Conservation (phyloP, 495 filamentous ascomycete genomes). For the Pseudevernia furfuracea region DNA sequence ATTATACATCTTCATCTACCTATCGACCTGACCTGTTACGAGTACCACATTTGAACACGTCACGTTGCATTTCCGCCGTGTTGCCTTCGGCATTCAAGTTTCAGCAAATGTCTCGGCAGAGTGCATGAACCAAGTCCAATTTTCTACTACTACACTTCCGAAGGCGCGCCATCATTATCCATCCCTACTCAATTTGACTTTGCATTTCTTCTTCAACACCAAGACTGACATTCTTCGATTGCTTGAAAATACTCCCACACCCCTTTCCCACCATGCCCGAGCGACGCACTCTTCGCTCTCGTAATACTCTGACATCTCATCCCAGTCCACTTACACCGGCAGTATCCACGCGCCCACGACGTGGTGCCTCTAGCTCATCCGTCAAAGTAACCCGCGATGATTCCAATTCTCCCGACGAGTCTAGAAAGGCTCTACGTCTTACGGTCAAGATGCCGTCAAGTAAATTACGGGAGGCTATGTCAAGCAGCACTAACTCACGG, state of each 20-base stretch:
- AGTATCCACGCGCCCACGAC: conserved; percentile 24
- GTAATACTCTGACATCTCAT: conserved; percentile 34
- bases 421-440: conserved; percentile 59
- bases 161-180: not conserved
- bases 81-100: not conserved
- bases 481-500: conserved; percentile 22
- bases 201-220: conserved; percentile 11
- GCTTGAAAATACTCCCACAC: not conserved
- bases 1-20: not conserved
- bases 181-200: not conserved
- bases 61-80: not conserved
- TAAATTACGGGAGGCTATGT: conserved; percentile 73
- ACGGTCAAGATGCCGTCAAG: conserved; percentile 78
- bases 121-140: not conserved
- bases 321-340: conserved; percentile 33
- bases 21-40: too few species aligned
- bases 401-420: conserved; percentile 48
- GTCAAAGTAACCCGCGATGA: conserved; percentile 50
- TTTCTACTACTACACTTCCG: not conserved
- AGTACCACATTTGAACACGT: not conserved
- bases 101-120: not conserved
- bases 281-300: conserved; percentile 46
- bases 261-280: conserved; percentile 35
- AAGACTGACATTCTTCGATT: conserved; percentile 14
- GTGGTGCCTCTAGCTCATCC: conserved; percentile 29